phyloP scores from a whole-genome alignment of 768 basidiomycete species.

The Kwoniella dendrophila region DNA sequence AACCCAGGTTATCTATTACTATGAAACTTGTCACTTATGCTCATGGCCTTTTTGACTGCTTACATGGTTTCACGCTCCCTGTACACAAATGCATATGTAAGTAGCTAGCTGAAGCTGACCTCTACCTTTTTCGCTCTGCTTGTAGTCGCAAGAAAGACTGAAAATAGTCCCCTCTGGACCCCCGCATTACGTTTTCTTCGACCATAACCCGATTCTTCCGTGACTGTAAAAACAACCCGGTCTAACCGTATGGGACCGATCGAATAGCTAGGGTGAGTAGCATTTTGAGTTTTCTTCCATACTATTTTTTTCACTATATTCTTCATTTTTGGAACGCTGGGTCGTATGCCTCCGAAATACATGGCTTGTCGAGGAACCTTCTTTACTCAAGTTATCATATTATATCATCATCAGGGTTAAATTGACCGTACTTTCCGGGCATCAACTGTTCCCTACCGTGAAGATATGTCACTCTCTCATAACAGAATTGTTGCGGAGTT shows the following conservation, averaged over 20 bases:
- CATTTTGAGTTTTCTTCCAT: conserved; percentile 3
- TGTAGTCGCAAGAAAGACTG: too few relatives aligned
- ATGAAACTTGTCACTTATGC: too few relatives aligned
- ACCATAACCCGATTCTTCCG: too few relatives aligned
- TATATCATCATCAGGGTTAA: conserved; percentile 4
- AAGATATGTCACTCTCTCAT: conserved; percentile 4
- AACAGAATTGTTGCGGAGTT: background rate
- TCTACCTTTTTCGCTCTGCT: too few relatives aligned
- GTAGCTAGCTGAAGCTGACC: too few relatives aligned
- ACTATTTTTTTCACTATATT: background rate
- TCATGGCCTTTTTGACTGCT: too few relatives aligned
- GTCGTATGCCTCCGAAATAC: background rate
- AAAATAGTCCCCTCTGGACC: too few relatives aligned
- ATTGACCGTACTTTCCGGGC: conserved; percentile 12
- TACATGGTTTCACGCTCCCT: too few relatives aligned
- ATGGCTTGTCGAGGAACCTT: background rate
- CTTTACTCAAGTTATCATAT: background rate
- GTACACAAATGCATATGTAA: too few relatives aligned
- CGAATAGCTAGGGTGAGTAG: background rate
- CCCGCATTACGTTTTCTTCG: too few relatives aligned
- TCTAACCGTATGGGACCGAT: conserved; percentile 2
- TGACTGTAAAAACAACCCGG: too few relatives aligned
- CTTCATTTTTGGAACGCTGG: conserved; percentile 9
- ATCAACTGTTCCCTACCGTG: background rate
- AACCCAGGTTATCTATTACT: too few relatives aligned